A percentile compares a stretch with the other conserved stretches of the same genome.
Evolutionary conservation across 805 yeast genomes (phyloP).

Genomic region (Ogataea methylovora): DNA sequence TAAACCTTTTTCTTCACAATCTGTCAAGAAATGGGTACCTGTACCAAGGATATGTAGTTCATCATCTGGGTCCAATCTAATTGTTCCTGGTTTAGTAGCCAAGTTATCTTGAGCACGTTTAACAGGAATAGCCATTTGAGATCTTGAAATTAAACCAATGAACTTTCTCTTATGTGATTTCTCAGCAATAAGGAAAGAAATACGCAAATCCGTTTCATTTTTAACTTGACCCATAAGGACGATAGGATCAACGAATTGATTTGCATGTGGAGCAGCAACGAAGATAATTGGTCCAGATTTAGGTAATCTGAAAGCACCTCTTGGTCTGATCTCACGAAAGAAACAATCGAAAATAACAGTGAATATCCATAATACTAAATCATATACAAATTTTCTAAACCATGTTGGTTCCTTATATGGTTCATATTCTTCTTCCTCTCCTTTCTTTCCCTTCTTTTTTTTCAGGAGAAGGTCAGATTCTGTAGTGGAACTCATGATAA

Average conservation of each 20-base stretch:
- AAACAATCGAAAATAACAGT: slow-evolving; percentile 44
- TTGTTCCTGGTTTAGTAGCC: slow-evolving; percentile 56
- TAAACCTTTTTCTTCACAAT: slow-evolving; percentile 59
- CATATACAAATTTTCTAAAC: slow-evolving; percentile 36
- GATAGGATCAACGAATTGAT: slow-evolving; percentile 74
- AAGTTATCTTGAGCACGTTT: slow-evolving; percentile 87
- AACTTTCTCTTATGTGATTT: slow-evolving; percentile 40
- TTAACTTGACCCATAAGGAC: slow-evolving; percentile 76
- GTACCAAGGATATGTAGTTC: slow-evolving; percentile 46
- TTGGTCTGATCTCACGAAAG: slow-evolving; percentile 65
- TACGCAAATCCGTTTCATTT: slow-evolving; percentile 36
- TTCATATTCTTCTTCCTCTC: not conserved
- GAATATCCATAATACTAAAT: slow-evolving; percentile 44
- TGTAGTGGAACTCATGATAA: too few relatives aligned
- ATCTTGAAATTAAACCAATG: slow-evolving; percentile 70
- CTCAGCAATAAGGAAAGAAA: slow-evolving; percentile 48
- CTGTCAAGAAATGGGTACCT: slow-evolving; percentile 57
- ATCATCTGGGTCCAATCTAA: slow-evolving; percentile 43
- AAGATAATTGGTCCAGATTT: slow-evolving; percentile 60
- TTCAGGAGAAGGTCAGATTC: not conserved
- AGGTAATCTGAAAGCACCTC: slow-evolving; percentile 63
- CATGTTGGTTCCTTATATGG: slow-evolving; percentile 30
- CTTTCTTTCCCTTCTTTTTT: not conserved
- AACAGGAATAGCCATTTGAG: slow-evolving; percentile 84
- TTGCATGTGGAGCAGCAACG: slow-evolving; percentile 81